These are phyloP conservation scores for Durotheca rogersii DNA, from an alignment of 495 filamentous ascomycete species.

Conservation along the genomic window DNA sequence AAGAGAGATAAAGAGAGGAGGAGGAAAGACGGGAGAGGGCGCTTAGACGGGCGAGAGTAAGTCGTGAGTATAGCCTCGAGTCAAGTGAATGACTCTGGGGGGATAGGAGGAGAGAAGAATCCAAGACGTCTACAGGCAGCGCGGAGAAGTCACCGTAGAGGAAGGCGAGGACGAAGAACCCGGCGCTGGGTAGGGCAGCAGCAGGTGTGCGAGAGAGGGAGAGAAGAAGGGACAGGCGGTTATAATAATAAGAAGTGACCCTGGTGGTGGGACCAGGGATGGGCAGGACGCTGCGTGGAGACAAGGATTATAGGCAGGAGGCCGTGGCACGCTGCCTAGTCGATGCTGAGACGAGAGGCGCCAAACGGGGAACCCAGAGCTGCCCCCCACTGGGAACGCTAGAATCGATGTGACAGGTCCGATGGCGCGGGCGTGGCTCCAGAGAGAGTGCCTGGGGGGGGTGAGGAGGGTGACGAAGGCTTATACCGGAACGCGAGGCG, in stretches of 20 bases:
- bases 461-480: not conserved
- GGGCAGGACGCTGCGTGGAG: slow-evolving; percentile 27
- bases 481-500: slow-evolving; percentile 15
- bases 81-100: slow-evolving; percentile 47
- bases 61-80: slow-evolving; percentile 31
- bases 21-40: too few species aligned
- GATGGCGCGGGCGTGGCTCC: slow-evolving; percentile 27
- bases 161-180: slow-evolving; percentile 25
- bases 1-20: too few species aligned
- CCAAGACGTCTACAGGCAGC: slow-evolving; percentile 38
- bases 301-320: slow-evolving; percentile 26
- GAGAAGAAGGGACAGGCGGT: slow-evolving; percentile 39
- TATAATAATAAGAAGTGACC: slow-evolving; percentile 43
- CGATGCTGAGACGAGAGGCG: slow-evolving; percentile 30
- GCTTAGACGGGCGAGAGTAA: slow-evolving; percentile 22
- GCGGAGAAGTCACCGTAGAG: slow-evolving; percentile 44
- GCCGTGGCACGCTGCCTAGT: slow-evolving; percentile 20
- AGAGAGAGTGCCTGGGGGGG: slow-evolving; percentile 1
- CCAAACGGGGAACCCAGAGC: slow-evolving; percentile 30
- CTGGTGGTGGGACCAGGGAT: slow-evolving; percentile 24
- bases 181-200: slow-evolving; percentile 39
- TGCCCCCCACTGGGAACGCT: slow-evolving; percentile 24
- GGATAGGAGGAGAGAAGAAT: slow-evolving; percentile 22
- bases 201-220: too few species aligned
- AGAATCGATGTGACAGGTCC: slow-evolving; percentile 33